Base-by-base conservation (phyloP, 345 rosid species). In the Eutrema heterophyllum region DNA sequence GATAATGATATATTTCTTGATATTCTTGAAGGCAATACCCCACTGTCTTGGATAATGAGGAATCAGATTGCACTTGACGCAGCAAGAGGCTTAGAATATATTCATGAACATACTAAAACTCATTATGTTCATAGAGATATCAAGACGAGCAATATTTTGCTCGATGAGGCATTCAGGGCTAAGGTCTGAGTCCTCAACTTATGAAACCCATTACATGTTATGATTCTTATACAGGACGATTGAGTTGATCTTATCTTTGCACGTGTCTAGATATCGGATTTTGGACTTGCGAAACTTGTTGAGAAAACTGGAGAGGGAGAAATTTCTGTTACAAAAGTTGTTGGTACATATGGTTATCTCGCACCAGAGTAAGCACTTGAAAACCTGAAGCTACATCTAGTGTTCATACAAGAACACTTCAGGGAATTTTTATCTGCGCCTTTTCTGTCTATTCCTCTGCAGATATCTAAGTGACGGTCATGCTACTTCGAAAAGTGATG, bases 101-200 rank as follows among this genome's bases (percentile, higher is more conserved):
- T 95, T 74, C 99, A 95, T 52, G 99, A 95, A 73, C 96, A 95
- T 76, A 90, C 97, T 49, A 95, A 91, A 82, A 87, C 85, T 46
- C 99, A 87, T 77, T 95, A 91, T 79, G 99, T 95, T 46, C 99
- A 95, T 66, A 85, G 99, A 55, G 99, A 95, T 81, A 85, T 95
- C 81, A 95, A 95, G 86, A 88, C 97, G 0, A 88, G 97, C 81
- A 95, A 95, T 83, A 89, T 95, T 65, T 83, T 95, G 46, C 93
- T 95, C 14, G 97, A 95, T 76, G 83, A 75, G 71, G 79, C 96
- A 58, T 88, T 94, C 80, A 81, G 91, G 76, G 98, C 97, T 26
- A 94, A 94, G 96, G 98, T 94, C 68, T 58, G 67, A 50, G 50
- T 72, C 63, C 30, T 14, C 57, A 29, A 58, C 52, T 40, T 51